A percentile compares a stretch with the other conserved stretches of the same genome.
These are phyloP conservation scores for Verticillium alfalfae DNA, from an alignment of 2,329 filamentous ascomycete species.

Conservation along the genomic window DNA sequence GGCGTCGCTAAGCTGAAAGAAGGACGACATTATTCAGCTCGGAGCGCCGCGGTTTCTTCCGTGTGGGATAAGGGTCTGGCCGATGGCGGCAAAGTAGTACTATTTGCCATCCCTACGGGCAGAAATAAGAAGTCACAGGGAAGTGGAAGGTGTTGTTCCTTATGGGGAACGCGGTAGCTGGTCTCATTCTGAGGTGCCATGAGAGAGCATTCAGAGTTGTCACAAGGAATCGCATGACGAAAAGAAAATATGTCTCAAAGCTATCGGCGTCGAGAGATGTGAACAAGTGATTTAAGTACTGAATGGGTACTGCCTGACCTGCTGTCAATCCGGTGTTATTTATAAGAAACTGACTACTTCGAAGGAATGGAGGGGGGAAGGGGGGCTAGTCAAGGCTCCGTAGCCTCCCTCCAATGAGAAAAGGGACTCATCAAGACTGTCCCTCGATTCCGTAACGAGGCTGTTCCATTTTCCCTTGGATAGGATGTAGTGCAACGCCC, in stretches of 20 bases:
- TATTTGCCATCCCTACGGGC: conserved; percentile 55
- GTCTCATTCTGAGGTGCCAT: neutral
- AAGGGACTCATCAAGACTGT: neutral
- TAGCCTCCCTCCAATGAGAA: neutral
- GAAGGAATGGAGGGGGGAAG: neutral
- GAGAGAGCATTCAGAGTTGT: neutral
- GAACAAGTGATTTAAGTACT: too few relatives aligned
- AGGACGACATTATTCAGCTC: conserved; percentile 89
- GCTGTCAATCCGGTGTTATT: too few relatives aligned
- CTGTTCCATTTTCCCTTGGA: neutral
- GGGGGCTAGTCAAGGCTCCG: neutral
- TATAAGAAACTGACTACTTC: too few relatives aligned
- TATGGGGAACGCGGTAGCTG: neutral
- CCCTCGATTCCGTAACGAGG: neutral
- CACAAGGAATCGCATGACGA: neutral
- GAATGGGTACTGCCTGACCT: too few relatives aligned
- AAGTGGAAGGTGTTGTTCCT: neutral
- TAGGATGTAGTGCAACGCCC: neutral
- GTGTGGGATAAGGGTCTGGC: conserved; percentile 65
- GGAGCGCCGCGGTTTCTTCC: conserved; percentile 91
- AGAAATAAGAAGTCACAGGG: conserved; percentile 28
- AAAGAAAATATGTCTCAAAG: neutral
- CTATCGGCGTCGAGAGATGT: neutral
- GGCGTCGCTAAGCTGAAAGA: conserved; percentile 76
- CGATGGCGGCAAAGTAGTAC: conserved; percentile 42